These are phyloP conservation scores for Trichoderma gamsii DNA, from an alignment of 495 filamentous ascomycete genomes.

Conservation along the genomic window DNA sequence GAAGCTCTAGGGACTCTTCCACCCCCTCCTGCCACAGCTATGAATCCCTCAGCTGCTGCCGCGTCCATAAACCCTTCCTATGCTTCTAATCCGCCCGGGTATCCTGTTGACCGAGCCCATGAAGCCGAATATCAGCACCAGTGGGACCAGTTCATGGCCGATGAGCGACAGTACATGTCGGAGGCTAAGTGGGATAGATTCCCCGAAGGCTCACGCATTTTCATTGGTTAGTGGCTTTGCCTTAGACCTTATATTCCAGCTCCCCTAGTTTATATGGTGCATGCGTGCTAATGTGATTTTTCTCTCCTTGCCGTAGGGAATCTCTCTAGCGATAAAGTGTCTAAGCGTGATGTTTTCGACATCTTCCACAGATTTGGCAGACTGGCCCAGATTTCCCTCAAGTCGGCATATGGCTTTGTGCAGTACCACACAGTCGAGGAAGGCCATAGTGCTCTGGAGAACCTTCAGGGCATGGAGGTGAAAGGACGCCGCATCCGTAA, in stretches of 20 bases:
- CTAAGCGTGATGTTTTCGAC: conserved; percentile 88
- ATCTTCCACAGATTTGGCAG: conserved; percentile 81
- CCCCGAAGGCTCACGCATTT: conserved; percentile 75
- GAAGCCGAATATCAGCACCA: conserved; percentile 54
- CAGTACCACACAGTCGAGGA: conserved; percentile 77
- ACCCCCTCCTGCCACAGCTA: conserved; percentile 54
- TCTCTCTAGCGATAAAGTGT: conserved; percentile 84
- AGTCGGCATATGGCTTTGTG: conserved; percentile 94
- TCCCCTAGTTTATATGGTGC: background rate
- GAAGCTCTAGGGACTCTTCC: conserved; percentile 50
- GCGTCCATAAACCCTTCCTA: conserved; percentile 11
- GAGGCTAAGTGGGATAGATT: conserved; percentile 95
- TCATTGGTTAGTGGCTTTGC: conserved; percentile 64
- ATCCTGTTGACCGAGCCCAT: conserved; percentile 21
- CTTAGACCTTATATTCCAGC: background rate
- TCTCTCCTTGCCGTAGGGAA: conserved; percentile 58
- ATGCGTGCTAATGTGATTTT: conserved; percentile 1
- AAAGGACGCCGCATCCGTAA: conserved; percentile 87
- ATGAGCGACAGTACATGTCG: conserved; percentile 72
- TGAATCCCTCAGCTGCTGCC: conserved; percentile 24
- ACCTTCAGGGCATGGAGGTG: conserved; percentile 70
- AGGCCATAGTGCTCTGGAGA: conserved; percentile 65
- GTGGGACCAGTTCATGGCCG: conserved; percentile 76
- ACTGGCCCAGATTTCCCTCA: conserved; percentile 91
- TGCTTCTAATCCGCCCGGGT: conserved; percentile 11